Evolutionary conservation across 2,329 filamentous ascomycete genomes (phyloP), one percentile per base, ranked within the genome.

Genomic region (Acarospora socialis): DNA sequence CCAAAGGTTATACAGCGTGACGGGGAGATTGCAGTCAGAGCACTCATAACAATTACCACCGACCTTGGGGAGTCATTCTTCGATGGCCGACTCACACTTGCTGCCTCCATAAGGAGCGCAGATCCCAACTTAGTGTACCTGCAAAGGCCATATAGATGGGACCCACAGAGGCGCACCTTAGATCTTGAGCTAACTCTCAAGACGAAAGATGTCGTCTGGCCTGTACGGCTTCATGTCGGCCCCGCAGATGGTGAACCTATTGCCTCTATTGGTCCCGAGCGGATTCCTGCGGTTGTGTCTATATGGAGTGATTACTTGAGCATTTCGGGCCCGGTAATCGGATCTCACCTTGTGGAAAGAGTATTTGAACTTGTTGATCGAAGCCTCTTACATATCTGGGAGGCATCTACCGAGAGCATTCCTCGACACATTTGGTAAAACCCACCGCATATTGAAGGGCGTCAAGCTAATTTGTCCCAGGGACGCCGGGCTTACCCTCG

Each of bases 401-500:
- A 81, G 48, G 77, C 81, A 45, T 77, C 73, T 0, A 75, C 76
- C 3, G 76, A 81, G 46, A 78, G 73, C 48, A 81, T 81, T 45
- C 77, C 77, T 4, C 60, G 74, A 24, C 77, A 81, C 55, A 62
- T 81, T 29, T 81, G 77, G 77, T 76, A 60, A 48, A 53, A 33
- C 25, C 22, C 13, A 20, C 15, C 39, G 7, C 12, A 20, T 12
- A 10, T 10, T 13, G 24, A 28, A 5, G 6, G 2, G 4, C 24
- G 21, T 18, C 14, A 19, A 28, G 31, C 10, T n/a, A 36, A 17
- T 16, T 21, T 42, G 36, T 43, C n/a, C n/a, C 40, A 48, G 34
- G 29, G 28, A 42, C 21, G 40, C 33, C 28, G 34, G 28, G 6
- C 27, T 38, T 13, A 34, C 31, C 12, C 17, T 43, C 17, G 27